Conservation (phyloP, 2,329 filamentous ascomycete species). For the Colletotrichum truncatum region DNA sequence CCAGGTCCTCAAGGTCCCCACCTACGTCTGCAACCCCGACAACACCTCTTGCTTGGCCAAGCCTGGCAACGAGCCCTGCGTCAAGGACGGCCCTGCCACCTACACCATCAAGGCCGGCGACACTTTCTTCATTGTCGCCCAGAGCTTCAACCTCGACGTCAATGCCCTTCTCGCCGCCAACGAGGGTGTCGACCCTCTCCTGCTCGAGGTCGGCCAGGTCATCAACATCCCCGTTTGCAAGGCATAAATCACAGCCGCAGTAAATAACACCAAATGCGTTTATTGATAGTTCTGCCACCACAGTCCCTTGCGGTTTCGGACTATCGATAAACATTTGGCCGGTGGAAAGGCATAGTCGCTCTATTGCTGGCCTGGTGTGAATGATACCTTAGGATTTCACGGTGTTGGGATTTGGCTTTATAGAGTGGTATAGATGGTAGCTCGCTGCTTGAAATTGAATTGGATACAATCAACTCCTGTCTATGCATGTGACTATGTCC, state of each 20-base stretch:
- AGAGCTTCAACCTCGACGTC: background rate
- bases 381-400: background rate
- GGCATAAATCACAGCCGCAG: too few species aligned
- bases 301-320: too few species aligned
- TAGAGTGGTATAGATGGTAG: background rate
- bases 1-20: conserved; percentile 6
- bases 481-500: too few species aligned
- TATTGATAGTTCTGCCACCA: too few species aligned
- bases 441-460: background rate
- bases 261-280: too few species aligned
- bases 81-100: background rate
- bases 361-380: background rate
- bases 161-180: conserved; percentile 4
- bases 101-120: conserved; percentile 7
- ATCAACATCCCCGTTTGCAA: conserved; percentile 20
- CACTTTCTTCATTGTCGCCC: conserved; percentile 16
- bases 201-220: background rate
- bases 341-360: background rate
- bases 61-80: background rate
- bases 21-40: conserved; percentile 19
- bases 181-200: background rate
- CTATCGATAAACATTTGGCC: background rate
- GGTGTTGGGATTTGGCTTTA: background rate
- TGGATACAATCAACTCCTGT: background rate
- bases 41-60: conserved; percentile 21